Evolutionary conservation across 2,329 filamentous ascomycete genomes (phyloP), one percentile per base, ranked within the genome.

Genomic region (Coleophoma eucalyptorum): DNA sequence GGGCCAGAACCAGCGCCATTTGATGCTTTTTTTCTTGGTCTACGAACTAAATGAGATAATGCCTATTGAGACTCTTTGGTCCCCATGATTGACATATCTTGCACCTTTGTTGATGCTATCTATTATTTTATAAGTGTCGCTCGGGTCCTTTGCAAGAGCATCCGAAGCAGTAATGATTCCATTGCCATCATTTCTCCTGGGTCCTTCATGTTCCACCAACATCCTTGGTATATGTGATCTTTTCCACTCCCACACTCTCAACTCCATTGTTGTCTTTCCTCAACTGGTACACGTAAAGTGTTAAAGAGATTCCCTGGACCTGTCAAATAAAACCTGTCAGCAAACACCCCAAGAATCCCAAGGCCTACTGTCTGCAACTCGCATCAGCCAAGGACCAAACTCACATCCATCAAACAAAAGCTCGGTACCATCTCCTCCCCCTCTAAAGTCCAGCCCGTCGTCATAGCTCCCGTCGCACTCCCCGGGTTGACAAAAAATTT

Each of bases 341-440:
- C 45, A 62, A 42, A 21, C n/a, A 16, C 18, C 43, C 18, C 31
- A 4, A 35, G 8, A n/a, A 19, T 21, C 18, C 34, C 34, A 48
- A 20, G 46, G 50, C 19, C 5, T 46, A 45, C 5, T 34, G 33
- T 21, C 42, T 19, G 21, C 12, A 41, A 12, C 15, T 16, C 13
- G 15, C 15, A 42, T 21, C 19, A 42, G 7, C 34, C 54, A 48
- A 45, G 8, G 46, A 41, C 46, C 49, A 43, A 26, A 86, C 90
- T 75, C 70, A 97, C 92, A 80, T 97, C 93, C 93, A 97, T 97
- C 69, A 97, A 73, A 65, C 94, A 96, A 71, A 97, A 97, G 67
- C 91, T 96, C 21, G 93, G 93, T 50, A 85, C 86, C 20, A 87
- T 88, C 50, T 93, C 88, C 65, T 89, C 83, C n/a, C 72, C 75